Conservation (phyloP, 352 stramenopile genomes). For the Phytopythium montanum region DNA sequence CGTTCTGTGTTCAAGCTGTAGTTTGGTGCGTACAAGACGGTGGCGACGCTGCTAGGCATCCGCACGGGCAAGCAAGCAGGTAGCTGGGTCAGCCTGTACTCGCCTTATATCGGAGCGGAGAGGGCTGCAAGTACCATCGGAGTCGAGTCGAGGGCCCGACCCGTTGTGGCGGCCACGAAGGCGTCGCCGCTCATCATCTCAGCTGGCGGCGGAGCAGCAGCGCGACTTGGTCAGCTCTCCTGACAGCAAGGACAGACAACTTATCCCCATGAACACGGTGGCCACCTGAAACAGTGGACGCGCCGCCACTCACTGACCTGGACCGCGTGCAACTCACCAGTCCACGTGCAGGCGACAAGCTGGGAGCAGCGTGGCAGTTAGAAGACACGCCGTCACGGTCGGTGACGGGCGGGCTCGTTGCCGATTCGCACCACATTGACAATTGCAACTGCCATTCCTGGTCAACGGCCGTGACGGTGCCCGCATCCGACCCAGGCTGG, state of each 20-base stretch:
- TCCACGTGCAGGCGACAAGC: slow-evolving; percentile 74
- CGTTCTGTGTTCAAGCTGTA: slow-evolving; percentile 89
- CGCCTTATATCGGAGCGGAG: too few relatives aligned
- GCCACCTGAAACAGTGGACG: slow-evolving; percentile 46
- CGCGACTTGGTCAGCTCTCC: background rate
- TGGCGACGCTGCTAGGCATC: slow-evolving; percentile 81
- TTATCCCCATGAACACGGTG: slow-evolving; percentile 65
- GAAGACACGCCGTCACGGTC: background rate
- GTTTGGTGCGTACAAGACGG: slow-evolving; percentile 89
- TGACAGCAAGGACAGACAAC: background rate
- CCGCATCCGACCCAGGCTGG: slow-evolving; percentile 42
- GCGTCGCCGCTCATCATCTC: background rate
- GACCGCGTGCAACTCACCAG: slow-evolving; percentile 52
- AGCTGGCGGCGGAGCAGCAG: background rate
- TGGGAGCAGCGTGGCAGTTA: slow-evolving; percentile 15
- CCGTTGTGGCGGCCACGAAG: slow-evolving; percentile 26
- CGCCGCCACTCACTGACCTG: slow-evolving; percentile 34
- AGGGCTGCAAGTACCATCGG: slow-evolving; percentile 30
- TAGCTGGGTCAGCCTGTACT: too few relatives aligned
- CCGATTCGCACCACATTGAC: slow-evolving; percentile 17
- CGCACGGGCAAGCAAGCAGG: slow-evolving; percentile 24
- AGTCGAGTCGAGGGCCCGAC: slow-evolving; percentile 29
- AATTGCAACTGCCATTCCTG: background rate
- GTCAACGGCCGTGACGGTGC: background rate
- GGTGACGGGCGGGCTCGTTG: background rate